Conservation (phyloP, 768 basidiomycete genomes). For the Neoboletus subvelutipes region DNA sequence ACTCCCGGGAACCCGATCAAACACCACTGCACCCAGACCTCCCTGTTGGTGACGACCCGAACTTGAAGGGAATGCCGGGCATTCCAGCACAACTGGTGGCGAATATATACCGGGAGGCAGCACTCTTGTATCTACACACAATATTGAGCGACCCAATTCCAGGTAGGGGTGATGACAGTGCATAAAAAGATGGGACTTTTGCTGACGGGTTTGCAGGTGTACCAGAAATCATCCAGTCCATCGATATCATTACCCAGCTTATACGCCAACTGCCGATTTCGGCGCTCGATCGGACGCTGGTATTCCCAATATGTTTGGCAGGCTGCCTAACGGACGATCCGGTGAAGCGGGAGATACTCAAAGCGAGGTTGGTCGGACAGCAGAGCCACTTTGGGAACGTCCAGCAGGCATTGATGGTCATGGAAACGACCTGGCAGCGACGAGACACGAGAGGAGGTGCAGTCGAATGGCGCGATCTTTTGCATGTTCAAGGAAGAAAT, state of each 20-base stretch:
- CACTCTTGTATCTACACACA: slow-evolving; percentile 67
- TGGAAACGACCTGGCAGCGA: slow-evolving; percentile 71
- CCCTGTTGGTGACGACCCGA: slow-evolving; percentile 15
- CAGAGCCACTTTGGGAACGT: slow-evolving; percentile 62
- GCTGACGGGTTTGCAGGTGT: slow-evolving; percentile 49
- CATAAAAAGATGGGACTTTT: not conserved
- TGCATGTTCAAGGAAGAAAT: slow-evolving; percentile 33
- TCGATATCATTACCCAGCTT: slow-evolving; percentile 52
- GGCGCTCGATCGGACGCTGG: slow-evolving; percentile 61
- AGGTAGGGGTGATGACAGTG: slow-evolving; percentile 44
- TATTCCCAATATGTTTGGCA: slow-evolving; percentile 73
- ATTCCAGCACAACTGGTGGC: slow-evolving; percentile 39
- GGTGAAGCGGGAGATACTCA: slow-evolving; percentile 55
- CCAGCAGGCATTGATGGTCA: slow-evolving; percentile 54
- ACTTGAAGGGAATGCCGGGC: slow-evolving; percentile 31
- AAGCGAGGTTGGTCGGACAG: slow-evolving; percentile 50
- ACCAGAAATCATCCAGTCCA: slow-evolving; percentile 62
- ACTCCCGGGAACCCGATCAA: slow-evolving; percentile 33
- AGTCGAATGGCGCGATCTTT: slow-evolving; percentile 61
- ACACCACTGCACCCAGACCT: slow-evolving; percentile 44
- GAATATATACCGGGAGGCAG: slow-evolving; percentile 64
- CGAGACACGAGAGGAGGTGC: slow-evolving; percentile 53
- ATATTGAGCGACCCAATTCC: slow-evolving; percentile 68
- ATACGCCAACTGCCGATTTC: slow-evolving; percentile 56
- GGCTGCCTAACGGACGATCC: slow-evolving; percentile 73